Conservation (phyloP, 768 basidiomycete genomes). For the Coprinopsis marcescibilis region DNA sequence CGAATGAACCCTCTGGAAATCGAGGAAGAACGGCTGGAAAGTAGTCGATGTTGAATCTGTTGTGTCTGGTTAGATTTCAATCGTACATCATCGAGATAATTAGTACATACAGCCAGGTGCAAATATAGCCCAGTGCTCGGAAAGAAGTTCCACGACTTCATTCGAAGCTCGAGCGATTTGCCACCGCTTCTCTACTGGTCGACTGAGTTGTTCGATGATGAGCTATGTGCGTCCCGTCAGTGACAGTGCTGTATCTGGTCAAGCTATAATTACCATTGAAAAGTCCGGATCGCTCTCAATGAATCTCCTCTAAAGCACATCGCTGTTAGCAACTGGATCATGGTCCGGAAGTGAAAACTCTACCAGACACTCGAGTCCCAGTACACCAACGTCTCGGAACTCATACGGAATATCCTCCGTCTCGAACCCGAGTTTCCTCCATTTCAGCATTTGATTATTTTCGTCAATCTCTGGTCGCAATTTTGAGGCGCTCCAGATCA, state of each 20-base stretch:
- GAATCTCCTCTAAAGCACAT: conserved; percentile 50
- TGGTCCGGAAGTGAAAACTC: conserved; percentile 17
- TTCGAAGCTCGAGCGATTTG: conserved; percentile 81
- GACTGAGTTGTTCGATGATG: conserved; percentile 73
- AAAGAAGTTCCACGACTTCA: conserved; percentile 77
- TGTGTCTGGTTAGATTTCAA: conserved; percentile 9
- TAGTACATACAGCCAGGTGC: conserved; percentile 70
- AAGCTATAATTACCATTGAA: conserved; percentile 46
- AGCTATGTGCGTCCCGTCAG: conserved; percentile 37
- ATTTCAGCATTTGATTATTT: conserved; percentile 50
- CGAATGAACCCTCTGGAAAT: conserved; percentile 74
- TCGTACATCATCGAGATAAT: conserved; percentile 3
- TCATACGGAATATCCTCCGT: conserved; percentile 70
- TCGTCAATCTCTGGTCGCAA: conserved; percentile 47
- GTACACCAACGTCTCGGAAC: conserved; percentile 71
- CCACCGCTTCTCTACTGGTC: conserved; percentile 69
- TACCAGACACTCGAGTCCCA: conserved; percentile 81
- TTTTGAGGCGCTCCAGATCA: conserved; percentile 64
- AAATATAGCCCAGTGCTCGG: conserved; percentile 82
- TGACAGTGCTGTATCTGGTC: neutral
- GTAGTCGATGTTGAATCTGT: conserved; percentile 73
- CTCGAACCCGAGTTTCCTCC: conserved; percentile 75
- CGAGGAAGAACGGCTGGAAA: conserved; percentile 85
- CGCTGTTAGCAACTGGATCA: neutral
- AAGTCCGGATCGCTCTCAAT: conserved; percentile 71